phyloP scores from a whole-genome alignment of 2,329 filamentous ascomycete genomes.

The Ophiostoma sp. region DNA sequence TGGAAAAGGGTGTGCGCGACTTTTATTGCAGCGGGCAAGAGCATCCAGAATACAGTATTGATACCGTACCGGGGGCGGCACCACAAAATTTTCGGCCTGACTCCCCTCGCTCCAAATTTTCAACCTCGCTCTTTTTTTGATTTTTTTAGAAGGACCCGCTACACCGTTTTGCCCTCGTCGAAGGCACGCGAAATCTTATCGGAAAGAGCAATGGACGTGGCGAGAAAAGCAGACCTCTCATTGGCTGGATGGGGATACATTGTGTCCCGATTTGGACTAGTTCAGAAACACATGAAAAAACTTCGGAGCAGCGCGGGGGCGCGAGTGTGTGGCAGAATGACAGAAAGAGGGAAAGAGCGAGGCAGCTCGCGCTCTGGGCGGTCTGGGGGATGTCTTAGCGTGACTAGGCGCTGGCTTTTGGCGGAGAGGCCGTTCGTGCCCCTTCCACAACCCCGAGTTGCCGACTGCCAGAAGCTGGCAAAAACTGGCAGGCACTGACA shows the following conservation, averaged over 20 bases:
- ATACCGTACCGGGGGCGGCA: not conserved
- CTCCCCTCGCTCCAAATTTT: conserved; percentile 16
- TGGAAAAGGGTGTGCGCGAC: conserved; percentile 19
- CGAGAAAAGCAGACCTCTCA: conserved; percentile 21
- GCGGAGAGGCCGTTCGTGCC: conserved; percentile 8
- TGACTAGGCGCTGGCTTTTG: not conserved
- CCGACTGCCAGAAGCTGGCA: not conserved
- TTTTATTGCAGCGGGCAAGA: conserved; percentile 14
- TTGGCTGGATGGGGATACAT: conserved; percentile 20
- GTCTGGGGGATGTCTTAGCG: conserved; percentile 13
- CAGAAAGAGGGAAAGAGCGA: not conserved
- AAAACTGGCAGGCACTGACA: not conserved
- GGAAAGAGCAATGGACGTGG: conserved; percentile 28
- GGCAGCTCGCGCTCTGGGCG: not conserved
- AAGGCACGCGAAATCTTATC: conserved; percentile 34
- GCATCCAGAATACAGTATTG: not conserved
- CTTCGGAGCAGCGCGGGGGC: conserved; percentile 23
- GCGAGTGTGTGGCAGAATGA: not conserved
- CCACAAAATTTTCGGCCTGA: conserved; percentile 18
- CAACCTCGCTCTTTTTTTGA: conserved; percentile 12
- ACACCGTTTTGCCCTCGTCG: conserved; percentile 9
- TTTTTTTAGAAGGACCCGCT: not conserved
- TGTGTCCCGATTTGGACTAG: conserved; percentile 10
- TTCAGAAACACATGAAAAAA: conserved; percentile 24
- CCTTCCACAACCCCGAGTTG: conserved; percentile 19